Evolutionary conservation across 2,329 filamentous ascomycete species (phyloP), one percentile per base, ranked within the genome.

Genomic region (Ophiostoma tasmaniense): DNA sequence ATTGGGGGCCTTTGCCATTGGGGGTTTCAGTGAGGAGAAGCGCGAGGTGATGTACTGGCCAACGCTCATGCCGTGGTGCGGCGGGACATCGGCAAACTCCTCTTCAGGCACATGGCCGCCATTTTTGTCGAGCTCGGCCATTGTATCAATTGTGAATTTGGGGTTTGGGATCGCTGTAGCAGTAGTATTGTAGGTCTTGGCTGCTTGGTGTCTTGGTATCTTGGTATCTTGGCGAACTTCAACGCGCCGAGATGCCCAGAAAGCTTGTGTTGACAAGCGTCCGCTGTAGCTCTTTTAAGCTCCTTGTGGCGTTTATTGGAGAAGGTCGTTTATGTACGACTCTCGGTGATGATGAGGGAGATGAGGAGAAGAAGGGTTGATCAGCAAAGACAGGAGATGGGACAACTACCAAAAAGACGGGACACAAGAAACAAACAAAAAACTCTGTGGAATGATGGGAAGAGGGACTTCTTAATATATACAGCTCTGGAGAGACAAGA

Each of bases 1-100:
- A 76, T 94, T 91, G 83, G 76, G 92, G 89, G 70, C 89, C 89
- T 73, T 83, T 39, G 25, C 28, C 73, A 73, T 73, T 33, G 73
- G 83, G 50, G 87, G 87, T 76, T 83, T 86, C 67, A 89, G 80
- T 20, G 82, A 80, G 13, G 80, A 79, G 73, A 88, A 71, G 68
- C 87, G 84, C 71, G 86, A 85, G 5, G 75, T 74, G 17, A 82
- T 66, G 75, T 87, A 88, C 62, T 77, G 74, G 30, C 79, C 74
- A 1, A 74, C 71, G n/a, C 81, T 78, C 83, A 84, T 85, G 78
- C 80, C 80, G 72, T 83, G 79, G 71, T 83, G 78, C 61, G 81
- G 80, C 67, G 82, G 77, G 42, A 78, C 73, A 70, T 78, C 78
- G 22, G 71, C 59, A 30, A 39, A 39, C 25, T 67, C 59, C 17